Evolutionary conservation across 306 rosid species (phyloP), one percentile per base, ranked within the genome.

Genomic region (Lathyrus sativus): DNA sequence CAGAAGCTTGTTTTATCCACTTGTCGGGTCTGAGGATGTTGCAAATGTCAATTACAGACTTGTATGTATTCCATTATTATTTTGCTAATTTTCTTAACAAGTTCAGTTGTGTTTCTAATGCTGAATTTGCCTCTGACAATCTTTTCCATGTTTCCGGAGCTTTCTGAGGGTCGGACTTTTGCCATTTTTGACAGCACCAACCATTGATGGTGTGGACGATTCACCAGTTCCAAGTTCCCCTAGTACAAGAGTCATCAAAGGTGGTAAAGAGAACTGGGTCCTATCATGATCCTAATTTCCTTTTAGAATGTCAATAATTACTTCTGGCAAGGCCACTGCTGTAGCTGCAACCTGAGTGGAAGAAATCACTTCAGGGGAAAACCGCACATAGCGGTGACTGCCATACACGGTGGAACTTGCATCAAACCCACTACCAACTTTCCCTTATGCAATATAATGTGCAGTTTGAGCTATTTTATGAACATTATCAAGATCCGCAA

Each of bases 151-250:
- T 86, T 46, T 88, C 96, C 73, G 72, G 51, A 37, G 96, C 82
- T 74, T 78, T 82, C 68, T 81, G 76, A 75, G 96, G 87, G 76
- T 90, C 90, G 29, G 92, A 76, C 79, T 90, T 90, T 74, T 90
- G 99, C 99, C 99, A 93, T 75, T 85, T 75, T 88, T 93, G 12
- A 93, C 97, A 51, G 96, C 87, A 76, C 97, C 97, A 53, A 93
- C 97, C 99, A 93, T 93, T 55, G 99, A 93, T 68, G 95, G 96
- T 2, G 99, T 93, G 75, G 95, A 93, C 49, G 97, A 93, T 60
- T 97, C 99, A 72, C 99, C 99, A 46, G 75, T 80, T 71, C 99
- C 99, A 44, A 97, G 97, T 80, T 93, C 99, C 76, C 99, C 99
- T 61, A 93, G 91, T 77, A 90, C 97, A 55, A 93, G 97, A 78